phyloP scores from a whole-genome alignment of 768 basidiomycete species.

The Pleurotus ostreatus region DNA sequence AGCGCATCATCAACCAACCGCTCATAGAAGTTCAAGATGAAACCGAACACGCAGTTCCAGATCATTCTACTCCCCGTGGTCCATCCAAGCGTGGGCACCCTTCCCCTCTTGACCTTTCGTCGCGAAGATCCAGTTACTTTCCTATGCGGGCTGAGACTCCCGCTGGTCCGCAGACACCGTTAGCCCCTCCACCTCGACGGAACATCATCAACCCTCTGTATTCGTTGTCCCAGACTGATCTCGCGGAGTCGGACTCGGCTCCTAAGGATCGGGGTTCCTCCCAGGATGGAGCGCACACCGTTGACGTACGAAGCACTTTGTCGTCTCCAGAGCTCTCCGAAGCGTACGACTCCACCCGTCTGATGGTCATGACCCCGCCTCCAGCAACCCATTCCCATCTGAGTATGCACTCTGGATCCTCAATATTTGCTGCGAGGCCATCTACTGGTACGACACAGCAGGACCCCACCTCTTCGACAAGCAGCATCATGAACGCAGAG shows the following conservation, averaged over 20 bases:
- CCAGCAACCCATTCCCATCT: constrained; percentile 26
- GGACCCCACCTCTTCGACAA: constrained; percentile 5
- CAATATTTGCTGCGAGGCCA: constrained; percentile 15
- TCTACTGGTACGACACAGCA: constrained; percentile 14
- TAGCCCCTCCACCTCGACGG: constrained; percentile 64
- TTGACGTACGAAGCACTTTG: constrained; percentile 38
- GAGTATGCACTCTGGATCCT: constrained; percentile 26
- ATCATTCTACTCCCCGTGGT: constrained; percentile 13
- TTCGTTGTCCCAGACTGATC: constrained; percentile 56
- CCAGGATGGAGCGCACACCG: constrained; percentile 13
- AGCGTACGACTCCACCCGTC: constrained; percentile 28
- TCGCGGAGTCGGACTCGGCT: constrained; percentile 19
- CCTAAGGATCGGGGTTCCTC: neutral
- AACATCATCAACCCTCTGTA: constrained; percentile 42
- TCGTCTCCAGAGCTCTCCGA: constrained; percentile 55
- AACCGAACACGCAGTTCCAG: constrained; percentile 14
- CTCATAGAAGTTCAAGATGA: constrained; percentile 14
- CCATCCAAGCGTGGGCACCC: constrained; percentile 19
- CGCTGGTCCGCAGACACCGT: constrained; percentile 49
- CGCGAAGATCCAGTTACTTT: constrained; percentile 38
- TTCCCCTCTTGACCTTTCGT: constrained; percentile 15
- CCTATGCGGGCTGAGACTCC: constrained; percentile 66
- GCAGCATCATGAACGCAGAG: constrained; percentile 10
- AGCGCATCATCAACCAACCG: constrained; percentile 40
- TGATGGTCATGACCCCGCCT: constrained; percentile 39